These are phyloP conservation scores for Zea luxurians DNA, from an alignment of 176 grass and related monocot genomes.

Conservation along the genomic window DNA sequence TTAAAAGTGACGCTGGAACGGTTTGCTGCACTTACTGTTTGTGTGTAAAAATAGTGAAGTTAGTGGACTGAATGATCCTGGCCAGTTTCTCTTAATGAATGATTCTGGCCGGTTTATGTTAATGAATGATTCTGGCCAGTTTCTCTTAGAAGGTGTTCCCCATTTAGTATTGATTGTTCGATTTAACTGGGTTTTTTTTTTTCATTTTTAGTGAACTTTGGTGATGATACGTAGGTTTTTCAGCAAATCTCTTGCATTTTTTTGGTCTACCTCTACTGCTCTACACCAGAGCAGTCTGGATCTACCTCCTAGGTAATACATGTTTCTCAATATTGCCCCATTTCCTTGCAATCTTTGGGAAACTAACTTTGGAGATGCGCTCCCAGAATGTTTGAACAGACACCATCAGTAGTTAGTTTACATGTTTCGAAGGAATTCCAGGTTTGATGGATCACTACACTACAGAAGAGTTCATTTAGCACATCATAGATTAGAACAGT, in stretches of 20 bases:
- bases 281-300: slow-evolving; percentile 15
- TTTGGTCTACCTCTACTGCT: slow-evolving; percentile 67
- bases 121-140: too few relatives aligned
- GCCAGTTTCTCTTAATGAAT: background rate
- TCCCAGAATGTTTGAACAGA: too few relatives aligned
- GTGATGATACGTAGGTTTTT: slow-evolving; percentile 91
- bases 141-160: too few relatives aligned
- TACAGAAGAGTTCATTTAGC: too few relatives aligned
- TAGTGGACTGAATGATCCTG: background rate
- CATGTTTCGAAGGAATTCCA: too few relatives aligned
- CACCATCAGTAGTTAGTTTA: too few relatives aligned
- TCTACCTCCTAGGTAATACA: slow-evolving; percentile 52
- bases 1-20: background rate
- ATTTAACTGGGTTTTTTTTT: background rate
- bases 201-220: slow-evolving; percentile 22
- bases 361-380: background rate
- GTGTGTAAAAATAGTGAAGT: background rate
- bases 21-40: background rate
- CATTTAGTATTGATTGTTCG: background rate
- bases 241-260: slow-evolving; percentile 83
- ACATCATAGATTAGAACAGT: too few relatives aligned
- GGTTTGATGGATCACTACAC: too few relatives aligned
- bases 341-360: background rate
- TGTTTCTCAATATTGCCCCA: background rate
- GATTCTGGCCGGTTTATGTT: too few relatives aligned